phyloP scores from a whole-genome alignment of 352 stramenopile species.

The Globisporangium emineosum region DNA sequence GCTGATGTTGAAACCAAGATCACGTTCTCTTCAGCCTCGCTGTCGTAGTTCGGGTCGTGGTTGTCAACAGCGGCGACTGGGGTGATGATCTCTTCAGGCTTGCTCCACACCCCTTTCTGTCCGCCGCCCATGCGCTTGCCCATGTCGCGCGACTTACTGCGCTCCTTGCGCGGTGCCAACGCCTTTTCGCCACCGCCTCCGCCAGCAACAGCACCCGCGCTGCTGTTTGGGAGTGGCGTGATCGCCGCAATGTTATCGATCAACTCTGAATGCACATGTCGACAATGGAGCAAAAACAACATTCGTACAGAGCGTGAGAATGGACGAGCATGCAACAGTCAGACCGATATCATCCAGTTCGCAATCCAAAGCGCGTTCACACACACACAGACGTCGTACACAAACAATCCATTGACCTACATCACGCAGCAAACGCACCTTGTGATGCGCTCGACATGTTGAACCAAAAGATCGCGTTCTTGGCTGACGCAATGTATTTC shows the following conservation, averaged over 20 bases:
- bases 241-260: conserved; percentile 16
- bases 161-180: conserved; percentile 63
- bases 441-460: conserved; percentile 15
- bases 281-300: too few relatives aligned
- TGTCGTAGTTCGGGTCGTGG: conserved; percentile 93
- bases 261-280: not conserved
- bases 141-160: conserved; percentile 83
- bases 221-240: conserved; percentile 1
- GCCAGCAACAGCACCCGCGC: conserved; percentile 19
- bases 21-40: conserved; percentile 88
- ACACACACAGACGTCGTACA: not conserved
- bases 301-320: not conserved
- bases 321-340: not conserved
- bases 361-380: not conserved
- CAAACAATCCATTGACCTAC: not conserved
- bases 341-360: not conserved
- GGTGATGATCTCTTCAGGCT: conserved; percentile 67
- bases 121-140: conserved; percentile 86
- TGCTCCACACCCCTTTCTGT: conserved; percentile 82
- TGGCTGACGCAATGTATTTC: not conserved
- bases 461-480: conserved; percentile 14
- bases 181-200: conserved; percentile 46
- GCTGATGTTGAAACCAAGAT: conserved; percentile 69
- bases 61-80: conserved; percentile 75
- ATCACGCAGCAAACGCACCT: not conserved